These are phyloP conservation scores for Saturnispora galanensis DNA, from an alignment of 805 yeast genomes.

Conservation along the genomic window DNA sequence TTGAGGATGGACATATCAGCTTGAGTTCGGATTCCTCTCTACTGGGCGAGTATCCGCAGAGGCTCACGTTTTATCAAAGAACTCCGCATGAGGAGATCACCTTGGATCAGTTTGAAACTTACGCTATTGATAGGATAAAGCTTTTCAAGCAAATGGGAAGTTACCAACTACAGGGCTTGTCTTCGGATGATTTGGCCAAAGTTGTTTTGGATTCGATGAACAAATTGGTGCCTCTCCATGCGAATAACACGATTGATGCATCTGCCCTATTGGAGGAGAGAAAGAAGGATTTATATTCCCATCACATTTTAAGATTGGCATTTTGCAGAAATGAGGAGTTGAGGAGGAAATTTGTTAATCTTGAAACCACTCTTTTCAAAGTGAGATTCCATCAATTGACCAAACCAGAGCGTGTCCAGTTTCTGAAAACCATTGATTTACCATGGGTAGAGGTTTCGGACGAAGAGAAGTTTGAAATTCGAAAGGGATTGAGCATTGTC, in stretches of 20 bases:
- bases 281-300: constrained; percentile 86
- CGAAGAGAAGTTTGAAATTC: constrained; percentile 47
- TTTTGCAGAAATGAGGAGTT: constrained; percentile 83
- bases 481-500: constrained; percentile 44
- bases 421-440: constrained; percentile 55
- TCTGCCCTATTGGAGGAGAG: constrained; percentile 45
- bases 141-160: constrained; percentile 80
- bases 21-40: constrained; percentile 4
- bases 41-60: constrained; percentile 35
- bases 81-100: constrained; percentile 86
- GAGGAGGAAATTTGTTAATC: constrained; percentile 64
- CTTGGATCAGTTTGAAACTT: constrained; percentile 81
- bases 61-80: constrained; percentile 62
- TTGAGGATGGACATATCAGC: constrained; percentile 28
- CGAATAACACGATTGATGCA: constrained; percentile 31
- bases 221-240: constrained; percentile 54
- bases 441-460: constrained; percentile 61
- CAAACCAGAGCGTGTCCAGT: constrained; percentile 56
- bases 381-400: constrained; percentile 60
- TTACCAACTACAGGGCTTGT: constrained; percentile 52
- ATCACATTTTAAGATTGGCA: constrained; percentile 77
- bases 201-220: constrained; percentile 56
- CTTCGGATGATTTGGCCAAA: constrained; percentile 53
- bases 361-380: constrained; percentile 68
- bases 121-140: constrained; percentile 90